Conservation (phyloP, 139 green algal species). For the Micromonas pusilla region DNA sequence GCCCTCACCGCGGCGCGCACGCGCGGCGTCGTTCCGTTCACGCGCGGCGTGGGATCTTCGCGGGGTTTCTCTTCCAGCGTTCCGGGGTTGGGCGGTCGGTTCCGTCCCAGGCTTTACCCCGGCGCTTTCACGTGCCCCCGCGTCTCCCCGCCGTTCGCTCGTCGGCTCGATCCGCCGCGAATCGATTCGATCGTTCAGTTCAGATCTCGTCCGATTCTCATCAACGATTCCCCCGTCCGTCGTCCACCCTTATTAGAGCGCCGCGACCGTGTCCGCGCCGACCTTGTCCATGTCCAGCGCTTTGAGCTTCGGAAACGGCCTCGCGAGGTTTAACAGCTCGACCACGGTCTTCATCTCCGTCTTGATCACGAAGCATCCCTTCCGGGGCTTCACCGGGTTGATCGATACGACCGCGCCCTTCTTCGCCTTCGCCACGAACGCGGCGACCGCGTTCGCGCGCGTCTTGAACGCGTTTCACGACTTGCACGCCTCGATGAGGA, state of each 20-base stretch:
- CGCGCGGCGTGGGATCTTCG: neutral
- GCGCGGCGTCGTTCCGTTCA: too few species aligned
- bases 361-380: neutral
- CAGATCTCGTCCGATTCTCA: too few species aligned
- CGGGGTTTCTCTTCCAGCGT: too few species aligned
- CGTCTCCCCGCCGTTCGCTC: too few species aligned
- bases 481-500: neutral
- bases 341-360: neutral
- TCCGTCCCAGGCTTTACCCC: neutral
- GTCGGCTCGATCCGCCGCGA: neutral
- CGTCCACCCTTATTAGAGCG: neutral
- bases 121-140: neutral
- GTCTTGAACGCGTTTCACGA: neutral
- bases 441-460: too few species aligned
- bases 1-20: too few species aligned
- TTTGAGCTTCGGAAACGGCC: neutral
- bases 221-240: too few species aligned
- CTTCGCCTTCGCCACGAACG: neutral
- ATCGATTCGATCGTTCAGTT: too few species aligned
- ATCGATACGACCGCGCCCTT: neutral
- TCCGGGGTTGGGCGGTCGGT: too few species aligned
- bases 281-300: neutral
- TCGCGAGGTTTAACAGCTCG: neutral
- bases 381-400: neutral
- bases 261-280: neutral